Evolutionary conservation across 345 rosid genomes (phyloP), one percentile per base, ranked within the genome.

Genomic region (Salix brachista): DNA sequence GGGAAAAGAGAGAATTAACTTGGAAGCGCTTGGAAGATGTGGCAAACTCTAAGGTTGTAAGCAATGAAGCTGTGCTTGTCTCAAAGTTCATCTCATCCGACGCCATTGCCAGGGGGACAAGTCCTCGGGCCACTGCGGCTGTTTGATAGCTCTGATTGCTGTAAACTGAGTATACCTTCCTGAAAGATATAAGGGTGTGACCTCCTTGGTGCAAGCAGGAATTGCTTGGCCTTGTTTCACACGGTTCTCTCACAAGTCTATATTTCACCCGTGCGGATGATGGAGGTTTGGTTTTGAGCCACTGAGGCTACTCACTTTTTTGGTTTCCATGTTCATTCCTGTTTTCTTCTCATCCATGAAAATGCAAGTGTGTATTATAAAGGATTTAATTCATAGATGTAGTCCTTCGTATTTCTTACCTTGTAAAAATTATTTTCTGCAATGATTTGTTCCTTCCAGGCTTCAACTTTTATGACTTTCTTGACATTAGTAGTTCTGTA

Each of bases 21-120:
- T 92, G 96, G 97, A 89, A 89, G 83, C 83, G 75, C 41, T 81
- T 92, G 83, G 96, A 91, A 82, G 90, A 92, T 17, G 72, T 86
- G 75, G 94, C 92, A 4, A 88, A 90, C 70, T 88, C 92, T 8
- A 86, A 81, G 71, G 83, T 82, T 48, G 83, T 86, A 36, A 88
- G 85, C 80, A 87, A 79, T 8, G 92, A 88, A 85, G 91, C 90
- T 41, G 87, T 85, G 36, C 87, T 89, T 10, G 87, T 88, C 44
- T 77, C 90, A 14, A 89, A 80, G 71, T 89, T 87, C 16, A 77
- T 66, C 69, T 85, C 92, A 39, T 83, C 91, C 16, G 77, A 83
- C 70, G 87, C 91, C 76, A 77, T 88, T 65, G 67, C 87, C 39
- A 66, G 79, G 56, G 77, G 75, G 42, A 70, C 87, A 62, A 85